Evolutionary conservation across 225 moss, liverwort and hornwort species (phyloP).

Genomic region (Physcomitrellopsis africana): DNA sequence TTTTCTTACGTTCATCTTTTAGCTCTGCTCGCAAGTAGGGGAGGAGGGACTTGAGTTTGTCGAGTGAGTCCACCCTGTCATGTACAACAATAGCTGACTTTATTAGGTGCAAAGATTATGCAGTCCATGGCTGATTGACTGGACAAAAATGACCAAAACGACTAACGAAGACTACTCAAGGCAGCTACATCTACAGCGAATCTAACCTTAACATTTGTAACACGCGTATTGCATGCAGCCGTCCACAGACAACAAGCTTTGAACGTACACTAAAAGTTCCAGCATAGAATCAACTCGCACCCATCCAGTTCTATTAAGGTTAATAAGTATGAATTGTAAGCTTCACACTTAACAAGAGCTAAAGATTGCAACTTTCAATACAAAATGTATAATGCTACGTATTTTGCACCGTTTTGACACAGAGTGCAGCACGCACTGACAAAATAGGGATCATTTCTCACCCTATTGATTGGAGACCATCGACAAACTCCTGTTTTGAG

Average conservation of each 20-base stretch:
- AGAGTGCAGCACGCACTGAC: constrained; percentile 14
- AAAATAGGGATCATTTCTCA: constrained; percentile 37
- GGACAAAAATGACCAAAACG: not conserved
- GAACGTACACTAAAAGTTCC: not conserved
- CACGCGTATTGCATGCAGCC: not conserved
- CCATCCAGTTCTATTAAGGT: not conserved
- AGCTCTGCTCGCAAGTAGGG: constrained; percentile 80
- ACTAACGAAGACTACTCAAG: constrained; percentile 2
- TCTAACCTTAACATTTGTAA: not conserved
- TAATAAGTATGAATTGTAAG: not conserved
- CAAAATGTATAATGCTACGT: not conserved
- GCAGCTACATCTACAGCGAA: constrained; percentile 3
- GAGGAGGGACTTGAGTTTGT: constrained; percentile 83
- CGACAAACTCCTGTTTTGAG: constrained; percentile 90
- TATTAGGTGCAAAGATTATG: not conserved
- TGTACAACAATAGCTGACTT: constrained; percentile 15
- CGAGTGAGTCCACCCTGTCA: constrained; percentile 86
- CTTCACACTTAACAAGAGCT: not conserved
- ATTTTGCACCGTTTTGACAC: too few relatives aligned
- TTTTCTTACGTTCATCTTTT: constrained; percentile 82
- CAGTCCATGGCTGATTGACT: not conserved
- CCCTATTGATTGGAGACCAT: constrained; percentile 89
- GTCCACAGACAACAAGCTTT: not conserved
- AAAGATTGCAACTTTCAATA: constrained; percentile 5
- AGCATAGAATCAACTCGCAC: not conserved